Evolutionary conservation across 768 basidiomycete species (phyloP), one percentile per base, ranked within the genome.

Genomic region (Rhodotorula kratochvilovae): DNA sequence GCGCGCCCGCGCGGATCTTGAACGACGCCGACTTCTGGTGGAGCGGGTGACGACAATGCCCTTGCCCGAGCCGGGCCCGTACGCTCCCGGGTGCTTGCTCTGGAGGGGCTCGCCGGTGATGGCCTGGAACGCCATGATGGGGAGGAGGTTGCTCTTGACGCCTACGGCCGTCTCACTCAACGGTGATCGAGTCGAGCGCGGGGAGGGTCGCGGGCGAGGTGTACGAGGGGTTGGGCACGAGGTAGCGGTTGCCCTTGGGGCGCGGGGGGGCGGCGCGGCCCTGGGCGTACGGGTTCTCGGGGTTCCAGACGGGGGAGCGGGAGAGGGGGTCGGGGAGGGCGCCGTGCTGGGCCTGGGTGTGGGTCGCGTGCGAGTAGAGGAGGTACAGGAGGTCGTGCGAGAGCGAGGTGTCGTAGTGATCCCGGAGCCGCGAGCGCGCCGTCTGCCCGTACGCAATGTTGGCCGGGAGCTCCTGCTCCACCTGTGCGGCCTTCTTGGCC

Each of bases 331-430:
- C 62, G 84, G 81, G 69, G 87, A 85, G 16, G 84, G 83, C 19
- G 84, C 81, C 21, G 85, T 84, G 57, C 84, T 85, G 43, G 85
- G 84, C 59, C 84, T 84, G 33, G 54, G 31, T 33, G 64, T 75
- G 11, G 84, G 81, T n/a, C 80, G 83, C 54, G 81, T 97, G 95
- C 61, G 85, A 83, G 83, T 97, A 96, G 63, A 89, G 89, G 85
- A 97, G 88, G 85, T 99, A 99, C 85, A 98, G 87, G 76, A 93
- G 84, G 82, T 97, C 86, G 80, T 93, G 89, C 31, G 87, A 86
- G 70, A 98, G 84, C 16, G 92, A 88, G 50, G 83, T 82, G 80
- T 90, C 79, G 83, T 96, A 97, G 83, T 97, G 92, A 72, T 91
- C 88, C 25, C 54, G 45, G 31, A 71, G 53, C 2, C 72, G 62